Percentiles rank a stretch among this genome's conserved stretches.
These are phyloP conservation scores for Claviceps purpurea DNA, from an alignment of 2,329 filamentous ascomycete species.

Conservation along the genomic window DNA sequence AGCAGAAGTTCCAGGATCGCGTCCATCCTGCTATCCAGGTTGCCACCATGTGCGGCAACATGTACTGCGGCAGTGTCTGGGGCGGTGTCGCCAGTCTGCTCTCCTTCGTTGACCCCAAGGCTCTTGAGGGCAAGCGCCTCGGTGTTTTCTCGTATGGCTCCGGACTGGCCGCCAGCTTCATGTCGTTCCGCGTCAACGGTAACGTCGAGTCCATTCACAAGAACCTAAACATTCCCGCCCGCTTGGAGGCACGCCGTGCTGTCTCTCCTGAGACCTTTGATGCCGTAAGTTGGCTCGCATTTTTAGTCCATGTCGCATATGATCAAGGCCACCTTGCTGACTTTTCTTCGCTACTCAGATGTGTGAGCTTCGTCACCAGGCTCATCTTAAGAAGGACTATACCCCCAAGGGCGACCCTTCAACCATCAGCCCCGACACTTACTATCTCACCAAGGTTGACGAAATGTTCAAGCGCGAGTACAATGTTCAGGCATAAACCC, in stretches of 20 bases:
- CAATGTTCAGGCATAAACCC: conserved; percentile 52
- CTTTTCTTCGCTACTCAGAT: conserved; percentile 36
- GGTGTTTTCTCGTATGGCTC: conserved; percentile 71
- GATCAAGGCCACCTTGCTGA: background rate
- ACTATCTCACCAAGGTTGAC: conserved; percentile 70
- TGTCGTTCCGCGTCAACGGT: conserved; percentile 60
- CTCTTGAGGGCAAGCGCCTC: conserved; percentile 57
- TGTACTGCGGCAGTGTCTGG: conserved; percentile 61
- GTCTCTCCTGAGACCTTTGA: conserved; percentile 64
- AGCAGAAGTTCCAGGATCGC: conserved; percentile 73
- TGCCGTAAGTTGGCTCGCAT: conserved; percentile 29
- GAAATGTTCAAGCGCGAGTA: conserved; percentile 80
- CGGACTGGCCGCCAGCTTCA: conserved; percentile 57
- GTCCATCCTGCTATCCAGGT: conserved; percentile 62
- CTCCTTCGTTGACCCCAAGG: conserved; percentile 46
- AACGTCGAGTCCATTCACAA: conserved; percentile 55
- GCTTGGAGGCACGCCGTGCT: conserved; percentile 50
- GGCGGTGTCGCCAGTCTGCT: conserved; percentile 62
- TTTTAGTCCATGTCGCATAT: too few species aligned
- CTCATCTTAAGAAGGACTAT: conserved; percentile 71
- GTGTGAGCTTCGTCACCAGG: conserved; percentile 70
- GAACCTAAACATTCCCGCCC: conserved; percentile 54
- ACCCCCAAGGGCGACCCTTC: conserved; percentile 54
- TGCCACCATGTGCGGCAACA: conserved; percentile 61
- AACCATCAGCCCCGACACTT: conserved; percentile 52